phyloP scores from a whole-genome alignment of 2,329 filamentous ascomycete species.

The Aspergillus thermomutatus region DNA sequence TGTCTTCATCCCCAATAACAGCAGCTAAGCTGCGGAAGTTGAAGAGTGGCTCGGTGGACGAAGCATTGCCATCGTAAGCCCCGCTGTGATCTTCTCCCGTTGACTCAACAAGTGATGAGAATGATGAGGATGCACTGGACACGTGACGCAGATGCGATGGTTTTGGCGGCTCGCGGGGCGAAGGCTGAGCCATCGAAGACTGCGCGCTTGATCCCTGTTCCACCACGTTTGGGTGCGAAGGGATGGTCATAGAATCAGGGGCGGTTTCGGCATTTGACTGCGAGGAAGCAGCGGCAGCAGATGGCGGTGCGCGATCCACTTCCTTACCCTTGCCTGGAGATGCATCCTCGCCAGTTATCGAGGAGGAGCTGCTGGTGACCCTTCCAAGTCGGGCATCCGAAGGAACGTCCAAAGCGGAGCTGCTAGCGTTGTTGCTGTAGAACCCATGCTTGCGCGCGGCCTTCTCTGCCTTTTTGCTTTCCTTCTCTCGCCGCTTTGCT shows the following conservation, averaged over 20 bases:
- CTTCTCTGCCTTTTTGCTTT: conserved; percentile 71
- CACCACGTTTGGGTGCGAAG: conserved; percentile 3
- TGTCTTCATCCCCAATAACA: conserved; percentile 69
- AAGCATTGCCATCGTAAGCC: conserved; percentile 47
- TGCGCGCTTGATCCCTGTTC: conserved; percentile 17
- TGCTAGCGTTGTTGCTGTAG: conserved; percentile 57
- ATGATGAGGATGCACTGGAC: conserved; percentile 80
- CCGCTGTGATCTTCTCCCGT: conserved; percentile 37
- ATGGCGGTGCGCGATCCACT: conserved; percentile 54
- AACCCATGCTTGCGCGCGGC: conserved; percentile 62
- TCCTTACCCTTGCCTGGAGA: conserved; percentile 63
- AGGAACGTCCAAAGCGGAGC: conserved; percentile 54
- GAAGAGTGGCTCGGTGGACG: conserved; percentile 73
- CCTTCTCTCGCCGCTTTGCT: conserved; percentile 80
- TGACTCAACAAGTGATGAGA: conserved; percentile 72
- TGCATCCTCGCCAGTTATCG: conserved; percentile 35
- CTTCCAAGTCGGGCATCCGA: conserved; percentile 35
- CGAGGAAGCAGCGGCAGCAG: conserved; percentile 10
- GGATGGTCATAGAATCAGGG: conserved; percentile 19
- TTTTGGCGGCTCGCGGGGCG: conserved; percentile 52
- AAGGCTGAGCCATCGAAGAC: conserved; percentile 42
- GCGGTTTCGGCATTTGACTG: conserved; percentile 34
- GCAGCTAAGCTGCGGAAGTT: conserved; percentile 86
- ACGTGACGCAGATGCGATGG: conserved; percentile 75
- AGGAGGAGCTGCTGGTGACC: conserved; percentile 36